Evolutionary conservation across 2,329 filamentous ascomycete species (phyloP), one percentile per base, ranked within the genome.

Genomic region (Neonectria sp.): DNA sequence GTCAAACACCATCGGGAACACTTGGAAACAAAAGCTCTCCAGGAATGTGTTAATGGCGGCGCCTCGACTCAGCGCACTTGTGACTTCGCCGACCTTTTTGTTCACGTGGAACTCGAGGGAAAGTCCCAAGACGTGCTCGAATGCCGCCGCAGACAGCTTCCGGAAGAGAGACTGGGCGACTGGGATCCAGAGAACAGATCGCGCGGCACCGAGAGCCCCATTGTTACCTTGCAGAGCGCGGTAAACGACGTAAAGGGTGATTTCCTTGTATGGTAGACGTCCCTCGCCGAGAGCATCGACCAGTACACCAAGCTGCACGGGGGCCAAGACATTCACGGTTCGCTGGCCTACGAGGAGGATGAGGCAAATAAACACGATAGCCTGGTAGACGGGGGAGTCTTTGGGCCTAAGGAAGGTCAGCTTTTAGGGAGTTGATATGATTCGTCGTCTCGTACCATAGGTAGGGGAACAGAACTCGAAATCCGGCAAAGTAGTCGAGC

Each of bases 61-160:
- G 4, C 86, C 85, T 55, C 85, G 83, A 62, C 78, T 85, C 0
- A 87, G 75, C 1, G 85, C 86, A 53, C 82, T 86, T 4, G 85
- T 83, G 9, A 87, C 84, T 72, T 87, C 85, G 3, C 85, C 85
- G n/a, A 84, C 82, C 48, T 83, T 81, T 68, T 87, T 87, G 72
- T 82, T 84, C 1, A 86, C 75, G 60, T 87, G 86, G 51, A 87
- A 87, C 12, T 87, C 85, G 11, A 87, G 76, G 0, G 83, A 86
- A 1, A 86, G 78, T 0, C 79, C 79, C 4, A 86, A 71, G 0
- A 86, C 83, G 55, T 86, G 85, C 61, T 85, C 82, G 31, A 86
- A 86, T 1, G 84, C 83, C 1, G 84, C 83, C 1, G 73, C 78
- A 0, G 83, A 84, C 2, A 86, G 75, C 17, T 82, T 71, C 1